Evolutionary conservation across 176 grass and related monocot genomes (phyloP), one percentile per base, ranked within the genome.

Genomic region (Carex pumila): DNA sequence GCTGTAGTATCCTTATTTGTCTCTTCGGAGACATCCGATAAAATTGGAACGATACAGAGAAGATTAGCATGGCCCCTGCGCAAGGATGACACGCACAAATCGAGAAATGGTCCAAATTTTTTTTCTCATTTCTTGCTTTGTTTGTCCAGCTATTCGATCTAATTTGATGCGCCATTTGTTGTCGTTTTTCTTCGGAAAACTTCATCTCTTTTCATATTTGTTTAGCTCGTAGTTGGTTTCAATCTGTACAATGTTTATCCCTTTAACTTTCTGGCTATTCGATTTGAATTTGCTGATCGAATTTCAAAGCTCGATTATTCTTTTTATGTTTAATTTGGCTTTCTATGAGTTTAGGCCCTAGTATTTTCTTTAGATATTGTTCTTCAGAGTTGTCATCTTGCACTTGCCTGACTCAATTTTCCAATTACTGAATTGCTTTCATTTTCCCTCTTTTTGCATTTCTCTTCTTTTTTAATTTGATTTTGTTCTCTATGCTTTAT

Each of bases 1-100:
- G 7, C 41, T 43, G 6, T 43, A 43, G 5, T 0, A 1, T 1
- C 0, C 0, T 0, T 7, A 7, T 0, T 7, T 8, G 59, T 61
- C 59, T 61, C 59, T 61, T 10, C 59, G 59, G 58, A 61, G 58
- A 61, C 58, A 61, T 61, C 18, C 58, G 58, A 61, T 61, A 61
- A 61, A 61, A 61, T 61, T 61, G 58, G 58, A 59, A 59, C 56
- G 56, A 59, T 59, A 59, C 56, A 59, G 56, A 59, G 56, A 59
- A 59, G 56, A 59, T 59, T 59, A 59, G 56, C 56, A 59, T 59
- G 56, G 56, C 56, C 56, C 56, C 56, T 59, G 56, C 15, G 54
- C 54, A 15, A 57, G 15, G 39, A 41, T 41, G 39, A 41, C 39
- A 41, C 39, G 39, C 39, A 41, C 39, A 41, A 45, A 45, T 45